Percentiles rank a stretch among this genome's conserved stretches.
These are phyloP conservation scores for Colletotrichum aenigma DNA, from an alignment of 2,329 filamentous ascomycete genomes.

Conservation along the genomic window DNA sequence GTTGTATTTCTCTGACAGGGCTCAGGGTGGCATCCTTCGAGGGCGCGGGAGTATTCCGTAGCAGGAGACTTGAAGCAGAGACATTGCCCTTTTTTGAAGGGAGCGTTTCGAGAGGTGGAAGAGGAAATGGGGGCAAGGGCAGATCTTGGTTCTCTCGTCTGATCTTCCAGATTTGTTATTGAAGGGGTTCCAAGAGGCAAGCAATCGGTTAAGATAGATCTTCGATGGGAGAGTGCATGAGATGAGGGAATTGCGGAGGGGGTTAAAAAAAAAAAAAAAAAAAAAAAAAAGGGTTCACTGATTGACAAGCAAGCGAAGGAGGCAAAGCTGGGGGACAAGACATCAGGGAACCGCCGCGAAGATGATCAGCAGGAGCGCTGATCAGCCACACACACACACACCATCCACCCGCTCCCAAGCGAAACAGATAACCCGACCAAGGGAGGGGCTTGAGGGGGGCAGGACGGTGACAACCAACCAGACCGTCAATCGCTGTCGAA, in stretches of 20 bases:
- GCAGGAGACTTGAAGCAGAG: background rate
- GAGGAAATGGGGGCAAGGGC: background rate
- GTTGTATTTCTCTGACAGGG: background rate
- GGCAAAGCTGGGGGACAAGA: background rate
- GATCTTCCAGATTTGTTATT: background rate
- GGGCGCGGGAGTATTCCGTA: background rate
- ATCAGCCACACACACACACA: conserved; percentile 5
- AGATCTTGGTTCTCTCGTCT: background rate
- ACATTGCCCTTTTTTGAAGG: background rate
- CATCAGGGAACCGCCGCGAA: background rate
- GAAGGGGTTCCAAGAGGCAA: background rate
- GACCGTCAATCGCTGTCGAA: background rate
- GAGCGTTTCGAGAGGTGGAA: background rate
- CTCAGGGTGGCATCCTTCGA: background rate
- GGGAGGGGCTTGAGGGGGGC: background rate
- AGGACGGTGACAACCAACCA: background rate
- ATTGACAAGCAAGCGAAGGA: background rate
- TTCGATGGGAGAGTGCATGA: background rate
- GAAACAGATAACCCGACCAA: background rate
- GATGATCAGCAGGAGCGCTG: conserved; percentile 6
- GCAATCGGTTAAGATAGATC: background rate
- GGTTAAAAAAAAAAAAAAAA: background rate
- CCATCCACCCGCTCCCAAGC: background rate
- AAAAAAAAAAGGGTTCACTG: background rate
- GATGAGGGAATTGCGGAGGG: background rate